phyloP scores from a whole-genome alignment of 2,329 filamentous ascomycete genomes.

The Teratosphaeria viscida region DNA sequence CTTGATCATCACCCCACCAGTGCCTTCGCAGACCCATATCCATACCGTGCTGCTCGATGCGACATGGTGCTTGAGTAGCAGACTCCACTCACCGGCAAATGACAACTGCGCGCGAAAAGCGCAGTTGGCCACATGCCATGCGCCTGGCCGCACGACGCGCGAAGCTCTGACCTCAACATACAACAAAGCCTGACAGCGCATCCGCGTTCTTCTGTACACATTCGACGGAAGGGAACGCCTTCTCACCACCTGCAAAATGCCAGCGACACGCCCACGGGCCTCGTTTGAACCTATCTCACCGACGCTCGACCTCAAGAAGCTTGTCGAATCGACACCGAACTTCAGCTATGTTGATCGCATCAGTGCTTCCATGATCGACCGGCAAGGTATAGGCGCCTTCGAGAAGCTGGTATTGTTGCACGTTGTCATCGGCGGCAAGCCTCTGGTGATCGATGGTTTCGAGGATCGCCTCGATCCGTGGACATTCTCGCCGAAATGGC shows the following conservation, averaged over 20 bases:
- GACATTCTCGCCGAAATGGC: conserved; percentile 72
- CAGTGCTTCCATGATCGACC: conserved; percentile 64
- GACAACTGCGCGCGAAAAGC: background rate
- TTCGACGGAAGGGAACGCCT: background rate
- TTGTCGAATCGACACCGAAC: conserved; percentile 71
- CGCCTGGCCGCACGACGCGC: background rate
- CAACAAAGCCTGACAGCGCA: background rate
- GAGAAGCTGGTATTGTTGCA: conserved; percentile 76
- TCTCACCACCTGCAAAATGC: conserved; percentile 45
- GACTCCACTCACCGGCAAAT: background rate
- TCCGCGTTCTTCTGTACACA: background rate
- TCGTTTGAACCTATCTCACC: conserved; percentile 88
- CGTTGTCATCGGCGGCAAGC: conserved; percentile 75
- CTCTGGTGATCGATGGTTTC: conserved; percentile 85
- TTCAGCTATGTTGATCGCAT: conserved; percentile 82
- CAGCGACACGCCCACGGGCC: conserved; percentile 66
- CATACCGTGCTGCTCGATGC: background rate
- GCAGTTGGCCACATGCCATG: background rate
- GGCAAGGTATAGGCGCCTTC: conserved; percentile 66
- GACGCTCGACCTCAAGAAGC: conserved; percentile 62
- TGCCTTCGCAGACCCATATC: background rate
- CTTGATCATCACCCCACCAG: background rate
- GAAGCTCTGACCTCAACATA: background rate
- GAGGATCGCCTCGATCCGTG: conserved; percentile 61
- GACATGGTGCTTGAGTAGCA: background rate